Percentiles rank a stretch among this genome's conserved stretches.
Conservation (phyloP, 2,329 filamentous ascomycete genomes). For the Aspergillus sp. region DNA sequence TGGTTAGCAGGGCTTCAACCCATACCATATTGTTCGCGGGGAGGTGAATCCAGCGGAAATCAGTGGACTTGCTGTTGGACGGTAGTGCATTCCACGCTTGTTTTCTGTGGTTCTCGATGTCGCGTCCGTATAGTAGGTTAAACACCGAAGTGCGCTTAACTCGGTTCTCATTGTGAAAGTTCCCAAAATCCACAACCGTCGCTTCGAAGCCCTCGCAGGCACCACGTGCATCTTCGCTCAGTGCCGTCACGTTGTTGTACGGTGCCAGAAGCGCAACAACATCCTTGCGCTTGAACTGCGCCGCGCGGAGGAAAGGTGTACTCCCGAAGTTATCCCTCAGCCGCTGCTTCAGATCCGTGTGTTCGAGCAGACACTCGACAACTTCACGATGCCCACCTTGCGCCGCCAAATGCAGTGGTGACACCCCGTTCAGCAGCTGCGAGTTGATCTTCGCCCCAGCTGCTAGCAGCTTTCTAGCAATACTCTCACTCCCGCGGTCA, state of each 20-base stretch:
- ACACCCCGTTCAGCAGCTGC: constrained; percentile 40
- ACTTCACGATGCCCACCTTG: constrained; percentile 40
- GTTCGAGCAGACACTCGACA: constrained; percentile 36
- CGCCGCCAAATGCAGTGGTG: constrained; percentile 41
- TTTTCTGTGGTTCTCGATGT: constrained; percentile 45
- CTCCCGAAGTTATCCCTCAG: constrained; percentile 41
- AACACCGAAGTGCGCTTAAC: constrained; percentile 52
- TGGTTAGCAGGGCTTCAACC: constrained; percentile 64
- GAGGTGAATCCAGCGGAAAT: constrained; percentile 56
- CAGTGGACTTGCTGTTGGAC: constrained; percentile 48
- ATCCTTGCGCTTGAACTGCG: constrained; percentile 39
- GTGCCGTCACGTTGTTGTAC: constrained; percentile 37
- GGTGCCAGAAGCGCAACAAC: constrained; percentile 37
- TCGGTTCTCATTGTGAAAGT: constrained; percentile 43
- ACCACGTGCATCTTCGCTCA: constrained; percentile 40
- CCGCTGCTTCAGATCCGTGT: constrained; percentile 30
- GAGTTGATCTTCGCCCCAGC: constrained; percentile 38
- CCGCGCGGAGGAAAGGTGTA: constrained; percentile 42
- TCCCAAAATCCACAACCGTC: constrained; percentile 55
- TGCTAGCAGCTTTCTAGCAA: constrained; percentile 46
- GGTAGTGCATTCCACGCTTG: constrained; percentile 50
- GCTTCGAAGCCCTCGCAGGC: constrained; percentile 53
- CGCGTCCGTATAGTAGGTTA: constrained; percentile 54
- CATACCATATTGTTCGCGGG: constrained; percentile 58
- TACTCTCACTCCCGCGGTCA: constrained; percentile 48